These are phyloP conservation scores for Fusarium tricinctum DNA, from an alignment of 2,329 filamentous ascomycete genomes.

Conservation along the genomic window DNA sequence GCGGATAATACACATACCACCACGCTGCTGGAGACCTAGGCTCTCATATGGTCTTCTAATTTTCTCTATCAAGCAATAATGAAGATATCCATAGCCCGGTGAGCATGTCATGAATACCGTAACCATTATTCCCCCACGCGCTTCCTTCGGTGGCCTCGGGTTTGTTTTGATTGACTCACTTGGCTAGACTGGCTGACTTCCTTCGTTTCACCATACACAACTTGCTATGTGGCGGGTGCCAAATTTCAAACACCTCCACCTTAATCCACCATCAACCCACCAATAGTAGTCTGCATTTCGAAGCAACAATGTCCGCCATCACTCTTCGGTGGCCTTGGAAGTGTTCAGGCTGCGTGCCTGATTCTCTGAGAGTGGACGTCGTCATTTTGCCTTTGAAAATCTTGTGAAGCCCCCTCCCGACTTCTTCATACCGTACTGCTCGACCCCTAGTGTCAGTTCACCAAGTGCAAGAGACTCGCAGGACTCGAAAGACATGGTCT, in stretches of 20 bases:
- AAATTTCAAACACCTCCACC: slow-evolving; percentile 39
- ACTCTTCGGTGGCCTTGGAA: slow-evolving; percentile 20
- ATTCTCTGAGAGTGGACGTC: slow-evolving; percentile 30
- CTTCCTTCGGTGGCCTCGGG: slow-evolving; percentile 34
- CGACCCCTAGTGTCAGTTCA: slow-evolving; percentile 45
- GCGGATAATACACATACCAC: background rate
- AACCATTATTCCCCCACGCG: slow-evolving; percentile 2
- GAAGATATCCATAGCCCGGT: background rate
- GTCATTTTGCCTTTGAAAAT: slow-evolving; percentile 51
- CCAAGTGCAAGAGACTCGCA: slow-evolving; percentile 28
- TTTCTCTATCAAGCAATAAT: no score
- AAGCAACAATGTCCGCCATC: slow-evolving; percentile 14
- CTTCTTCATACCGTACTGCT: slow-evolving; percentile 48
- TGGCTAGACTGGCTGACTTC: slow-evolving; percentile 8
- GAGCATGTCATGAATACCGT: background rate
- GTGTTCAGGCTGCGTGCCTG: slow-evolving; percentile 42
- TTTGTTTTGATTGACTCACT: slow-evolving; percentile 29
- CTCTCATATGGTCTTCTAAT: background rate
- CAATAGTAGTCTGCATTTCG: slow-evolving; percentile 19
- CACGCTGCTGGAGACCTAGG: background rate
- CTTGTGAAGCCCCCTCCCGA: slow-evolving; percentile 49
- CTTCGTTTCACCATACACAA: slow-evolving; percentile 37
- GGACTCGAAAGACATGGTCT: slow-evolving; percentile 36
- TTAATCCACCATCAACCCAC: background rate
- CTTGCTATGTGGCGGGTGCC: slow-evolving; percentile 42